Conservation (phyloP, 495 filamentous ascomycete species). For the Penicillium macrosclerotiorum region DNA sequence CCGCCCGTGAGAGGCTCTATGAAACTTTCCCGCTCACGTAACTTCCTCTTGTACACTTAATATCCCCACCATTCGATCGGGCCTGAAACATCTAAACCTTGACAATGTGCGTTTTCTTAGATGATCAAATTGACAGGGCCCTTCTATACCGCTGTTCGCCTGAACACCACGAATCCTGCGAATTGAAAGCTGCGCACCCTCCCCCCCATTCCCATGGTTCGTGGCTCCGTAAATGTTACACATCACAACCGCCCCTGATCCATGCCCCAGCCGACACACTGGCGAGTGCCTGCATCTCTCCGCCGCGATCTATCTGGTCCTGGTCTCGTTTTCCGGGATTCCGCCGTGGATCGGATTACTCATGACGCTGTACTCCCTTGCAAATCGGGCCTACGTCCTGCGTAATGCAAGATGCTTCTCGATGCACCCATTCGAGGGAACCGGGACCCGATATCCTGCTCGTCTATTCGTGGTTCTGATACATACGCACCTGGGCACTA, state of each 20-base stretch:
- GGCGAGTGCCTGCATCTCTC: conserved; percentile 18
- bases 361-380: neutral
- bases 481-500: no score
- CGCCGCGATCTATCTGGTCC: conserved; percentile 22
- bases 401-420: neutral
- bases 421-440: no score
- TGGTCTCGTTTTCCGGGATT: no score
- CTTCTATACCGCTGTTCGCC: no score
- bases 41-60: neutral
- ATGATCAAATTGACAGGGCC: neutral
- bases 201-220: conserved; percentile 10
- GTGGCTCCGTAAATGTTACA: conserved; percentile 23
- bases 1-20: no score
- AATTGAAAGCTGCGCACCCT: neutral
- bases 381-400: neutral
- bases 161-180: no score
- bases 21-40: no score
- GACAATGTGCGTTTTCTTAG: no score
- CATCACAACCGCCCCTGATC: conserved; percentile 20
- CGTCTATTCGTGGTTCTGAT: no score
- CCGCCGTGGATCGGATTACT: conserved; percentile 12
- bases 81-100: neutral
- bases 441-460: no score
- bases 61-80: no score
- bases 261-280: conserved; percentile 4